Percentiles rank a stretch among this genome's conserved stretches.
These are phyloP conservation scores for Dissophora ornata DNA, from an alignment of 192 early-diverging fungal genomes.

Conservation along the genomic window DNA sequence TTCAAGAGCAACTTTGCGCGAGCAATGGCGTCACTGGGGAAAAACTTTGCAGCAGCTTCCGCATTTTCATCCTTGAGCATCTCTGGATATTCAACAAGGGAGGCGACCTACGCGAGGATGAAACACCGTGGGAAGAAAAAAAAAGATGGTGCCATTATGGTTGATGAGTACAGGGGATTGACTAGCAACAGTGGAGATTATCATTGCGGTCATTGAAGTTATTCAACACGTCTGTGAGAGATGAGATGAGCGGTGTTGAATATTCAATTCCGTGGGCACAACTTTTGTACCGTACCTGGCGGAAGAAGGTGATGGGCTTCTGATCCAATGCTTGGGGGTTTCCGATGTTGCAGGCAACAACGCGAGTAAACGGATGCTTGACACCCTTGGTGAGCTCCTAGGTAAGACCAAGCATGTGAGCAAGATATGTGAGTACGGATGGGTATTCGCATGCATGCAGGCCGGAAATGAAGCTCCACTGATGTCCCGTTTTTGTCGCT, in stretches of 20 bases:
- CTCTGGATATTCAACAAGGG: conserved; percentile 91
- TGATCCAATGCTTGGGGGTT: conserved; percentile 59
- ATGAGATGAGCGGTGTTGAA: no score
- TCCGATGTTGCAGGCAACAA: conserved; percentile 60
- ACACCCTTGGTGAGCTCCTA: conserved; percentile 57
- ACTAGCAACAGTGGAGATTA: conserved; percentile 12
- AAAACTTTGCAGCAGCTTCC: conserved; percentile 64
- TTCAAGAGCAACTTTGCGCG: conserved; percentile 81
- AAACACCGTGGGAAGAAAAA: neutral
- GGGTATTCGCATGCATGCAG: neutral
- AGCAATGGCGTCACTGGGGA: conserved; percentile 87
- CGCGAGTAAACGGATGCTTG: conserved; percentile 38
- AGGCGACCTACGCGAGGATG: conserved; percentile 85
- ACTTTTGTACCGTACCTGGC: conserved; percentile 78
- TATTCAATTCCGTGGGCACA: conserved; percentile 68
- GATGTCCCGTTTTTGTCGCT: no score
- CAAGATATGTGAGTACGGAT: neutral
- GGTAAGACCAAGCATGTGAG: neutral
- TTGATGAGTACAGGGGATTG: neutral
- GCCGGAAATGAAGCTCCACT: no score
- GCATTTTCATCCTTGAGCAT: conserved; percentile 74
- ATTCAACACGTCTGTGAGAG: no score
- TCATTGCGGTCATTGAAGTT: conserved; percentile 31
- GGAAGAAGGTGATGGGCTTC: conserved; percentile 95
- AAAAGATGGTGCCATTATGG: conserved; percentile 9